phyloP scores from a whole-genome alignment of 2,329 filamentous ascomycete species.

The Ophiocordyceps camponoti-floridani region DNA sequence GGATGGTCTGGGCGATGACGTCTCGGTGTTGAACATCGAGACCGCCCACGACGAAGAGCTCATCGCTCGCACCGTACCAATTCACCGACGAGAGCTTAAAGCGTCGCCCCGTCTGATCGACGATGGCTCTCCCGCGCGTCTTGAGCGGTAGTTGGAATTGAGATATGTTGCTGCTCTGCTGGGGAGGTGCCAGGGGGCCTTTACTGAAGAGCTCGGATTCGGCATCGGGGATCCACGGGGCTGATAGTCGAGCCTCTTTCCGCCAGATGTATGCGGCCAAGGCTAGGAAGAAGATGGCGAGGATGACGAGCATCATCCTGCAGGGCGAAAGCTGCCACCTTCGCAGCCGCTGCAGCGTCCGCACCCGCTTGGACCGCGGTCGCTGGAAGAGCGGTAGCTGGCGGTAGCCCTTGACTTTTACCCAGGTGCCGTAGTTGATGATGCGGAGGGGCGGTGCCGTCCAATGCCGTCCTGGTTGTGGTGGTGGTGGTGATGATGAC shows the following conservation, averaged over 20 bases:
- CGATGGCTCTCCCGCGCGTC: constrained; percentile 39
- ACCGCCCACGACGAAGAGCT: constrained; percentile 45
- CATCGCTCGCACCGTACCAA: constrained; percentile 55
- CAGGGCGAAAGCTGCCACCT: constrained; percentile 1
- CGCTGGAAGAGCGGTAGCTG: not conserved
- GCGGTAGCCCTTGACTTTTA: not conserved
- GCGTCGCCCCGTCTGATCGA: constrained; percentile 36
- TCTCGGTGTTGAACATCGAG: constrained; percentile 44
- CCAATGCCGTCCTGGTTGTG: not conserved
- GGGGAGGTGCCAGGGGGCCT: constrained; percentile 26
- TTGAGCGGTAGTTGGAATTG: constrained; percentile 38
- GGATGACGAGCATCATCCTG: constrained; percentile 19
- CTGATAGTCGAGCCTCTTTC: constrained; percentile 22
- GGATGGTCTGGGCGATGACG: constrained; percentile 41
- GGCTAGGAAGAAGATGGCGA: constrained; percentile 6
- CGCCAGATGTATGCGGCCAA: constrained; percentile 25
- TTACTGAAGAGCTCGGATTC: constrained; percentile 27
- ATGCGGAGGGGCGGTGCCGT: not conserved
- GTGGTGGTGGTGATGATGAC: too few species aligned
- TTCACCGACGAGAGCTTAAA: constrained; percentile 49
- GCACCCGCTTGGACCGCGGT: not conserved
- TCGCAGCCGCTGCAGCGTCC: constrained; percentile 1
- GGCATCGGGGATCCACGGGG: constrained; percentile 31
- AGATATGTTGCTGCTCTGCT: constrained; percentile 21
- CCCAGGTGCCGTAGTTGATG: not conserved